phyloP scores from a whole-genome alignment of 2,329 filamentous ascomycete genomes.

The Cytospora mali region DNA sequence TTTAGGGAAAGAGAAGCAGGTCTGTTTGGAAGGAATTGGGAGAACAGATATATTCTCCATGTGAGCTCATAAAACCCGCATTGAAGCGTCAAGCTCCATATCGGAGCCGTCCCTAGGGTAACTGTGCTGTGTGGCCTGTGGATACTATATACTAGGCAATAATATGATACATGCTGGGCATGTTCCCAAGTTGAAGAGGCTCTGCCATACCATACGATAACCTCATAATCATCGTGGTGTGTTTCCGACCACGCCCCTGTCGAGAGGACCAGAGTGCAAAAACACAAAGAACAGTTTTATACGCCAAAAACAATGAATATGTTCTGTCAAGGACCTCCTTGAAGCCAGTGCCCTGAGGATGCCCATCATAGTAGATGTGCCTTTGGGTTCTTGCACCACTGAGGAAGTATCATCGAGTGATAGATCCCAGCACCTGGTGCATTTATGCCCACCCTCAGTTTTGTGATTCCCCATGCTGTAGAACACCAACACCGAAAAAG shows the following conservation, averaged over 20 bases:
- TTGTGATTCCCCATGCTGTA: not conserved
- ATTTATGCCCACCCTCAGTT: not conserved
- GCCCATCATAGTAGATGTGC: not conserved
- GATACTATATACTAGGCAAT: constrained; percentile 17
- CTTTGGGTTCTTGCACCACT: not conserved
- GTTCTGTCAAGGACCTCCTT: not conserved
- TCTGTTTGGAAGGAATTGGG: not conserved
- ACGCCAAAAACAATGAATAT: not conserved
- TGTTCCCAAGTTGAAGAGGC: not conserved
- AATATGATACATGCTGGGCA: constrained; percentile 15
- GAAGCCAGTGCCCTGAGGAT: not conserved
- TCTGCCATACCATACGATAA: not conserved
- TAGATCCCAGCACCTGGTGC: not conserved
- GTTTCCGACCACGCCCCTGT: not conserved
- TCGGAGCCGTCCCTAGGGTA: not conserved
- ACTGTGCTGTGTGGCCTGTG: no score
- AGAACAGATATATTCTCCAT: constrained; percentile 14
- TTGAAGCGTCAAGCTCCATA: constrained; percentile 14
- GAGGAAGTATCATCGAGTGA: not conserved
- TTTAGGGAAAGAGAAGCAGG: no score
- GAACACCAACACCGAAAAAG: not conserved
- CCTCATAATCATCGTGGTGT: constrained; percentile 10
- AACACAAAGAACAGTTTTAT: not conserved
- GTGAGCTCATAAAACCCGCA: not conserved
- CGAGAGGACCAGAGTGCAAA: not conserved